Base-by-base conservation (phyloP, 345 rosid genomes). In the Populus nigra region DNA sequence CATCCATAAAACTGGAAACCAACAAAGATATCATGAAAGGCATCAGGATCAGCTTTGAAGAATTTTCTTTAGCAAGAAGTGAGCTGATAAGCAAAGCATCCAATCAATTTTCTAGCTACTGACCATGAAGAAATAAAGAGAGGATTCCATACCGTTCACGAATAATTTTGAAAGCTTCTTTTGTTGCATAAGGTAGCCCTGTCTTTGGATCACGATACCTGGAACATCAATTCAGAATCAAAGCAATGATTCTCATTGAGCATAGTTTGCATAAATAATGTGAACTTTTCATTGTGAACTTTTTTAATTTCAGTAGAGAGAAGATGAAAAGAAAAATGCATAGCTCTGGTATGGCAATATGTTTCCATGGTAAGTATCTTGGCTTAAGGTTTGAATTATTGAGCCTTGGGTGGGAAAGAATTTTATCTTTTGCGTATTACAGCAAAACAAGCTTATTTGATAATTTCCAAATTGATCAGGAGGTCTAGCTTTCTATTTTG, bases 121-220 rank as follows among this genome's bases (percentile, higher is more conserved):
- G 53, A 9, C 25, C 49, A 49, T 8, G 31, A 47, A 35, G 20
- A 18, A 16, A 43, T 18, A 2, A 8, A 22, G n/a, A 7, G 5
- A 5, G 25, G 36, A 23, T 36, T 22, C 8, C 69, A 78, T 82
- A 95, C 98, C 98, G 88, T 85, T 92, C 88, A 6, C 94, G 88
- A 72, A 96, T 87, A 67, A 88, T 90, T 87, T 88, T 92, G 80
- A 93, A 96, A 74, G 96, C 98, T 81, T 92, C 98, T 75, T 68
- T 88, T 20, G 93, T 93, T 36, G 99, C 94, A 83, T 93, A 93
- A 62, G 96, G 89, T 65, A 87, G 80, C 33, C 97, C 96, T n/a
- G 98, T 91, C 89, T 87, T 93, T 71, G 99, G 98, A 89, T 96
- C 99, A 17, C 90, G 87, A 80, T 93, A 96, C 84, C 99, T 96